Base-by-base conservation (phyloP, 805 yeast genomes). In the Ogataea zsoltii region DNA sequence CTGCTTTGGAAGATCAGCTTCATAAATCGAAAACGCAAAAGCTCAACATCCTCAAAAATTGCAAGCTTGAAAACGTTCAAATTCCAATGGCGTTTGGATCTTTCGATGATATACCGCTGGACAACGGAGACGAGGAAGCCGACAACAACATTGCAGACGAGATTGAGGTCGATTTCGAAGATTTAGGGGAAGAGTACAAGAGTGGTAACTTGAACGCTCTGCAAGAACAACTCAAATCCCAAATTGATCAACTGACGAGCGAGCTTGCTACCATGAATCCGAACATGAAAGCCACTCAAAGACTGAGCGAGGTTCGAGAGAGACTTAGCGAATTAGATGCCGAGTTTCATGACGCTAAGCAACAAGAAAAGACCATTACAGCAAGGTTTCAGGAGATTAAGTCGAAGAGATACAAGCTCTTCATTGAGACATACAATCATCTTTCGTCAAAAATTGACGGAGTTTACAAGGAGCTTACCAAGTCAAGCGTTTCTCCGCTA, bases 401-500 rank as follows among this genome's bases (percentile, higher is more conserved):
- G 54, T 68, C 68, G 5, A 67, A 72, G 46, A 78, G 99, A 53
- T 77, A 75, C 46, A 77, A 77, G 6, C 55, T 67, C 26, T 94
- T 92, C 64, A 82, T 78, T 66, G 71, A 73, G 32, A 92, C 96
- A 0, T 90, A 85, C 57, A 75, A 78, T n/a, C 89, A 85, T 57
- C 83, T 92, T 26, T 79, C 92, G 3, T 73, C 71, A 2, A 75
- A 77, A 45, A 85, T 94, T 53, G 95, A 88, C 61, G 67, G 70
- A 0, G 82, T 89, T 9, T 94, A 92, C 65, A 85, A 90, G 59
- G 97, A 91, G 57, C 72, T 94, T 41, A 94, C 97, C 0, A 83
- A 79, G 52, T 77, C 86, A 0, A 66, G 75, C 3, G 77, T 83
- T 0, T 79, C 88, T 26, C 84, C 96, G 2, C 72, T 85, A 23